Conservation (phyloP, 1,139 yeast genomes). For the Meyerozyma sp. region DNA sequence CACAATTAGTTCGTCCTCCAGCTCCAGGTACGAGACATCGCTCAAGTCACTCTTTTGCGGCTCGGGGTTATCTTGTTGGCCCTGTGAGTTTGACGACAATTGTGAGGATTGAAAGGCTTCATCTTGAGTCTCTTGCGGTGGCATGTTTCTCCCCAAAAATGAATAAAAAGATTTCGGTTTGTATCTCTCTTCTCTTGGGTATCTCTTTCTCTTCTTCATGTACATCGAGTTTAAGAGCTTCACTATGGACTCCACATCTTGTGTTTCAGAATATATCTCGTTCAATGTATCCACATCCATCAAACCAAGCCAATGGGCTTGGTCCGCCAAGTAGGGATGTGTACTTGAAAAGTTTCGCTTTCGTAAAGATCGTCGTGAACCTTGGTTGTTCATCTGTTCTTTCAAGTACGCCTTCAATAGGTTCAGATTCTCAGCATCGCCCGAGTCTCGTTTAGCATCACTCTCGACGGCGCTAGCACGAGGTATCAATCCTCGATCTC, state of each 20-base stretch:
- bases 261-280: constrained; percentile 31
- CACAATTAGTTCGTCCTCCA: constrained; percentile 13
- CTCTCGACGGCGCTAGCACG: background rate
- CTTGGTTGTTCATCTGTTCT: background rate
- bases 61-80: background rate
- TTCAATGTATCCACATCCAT: constrained; percentile 32
- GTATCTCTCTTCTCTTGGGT: constrained; percentile 38
- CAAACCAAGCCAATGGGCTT: constrained; percentile 41
- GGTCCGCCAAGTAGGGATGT: constrained; percentile 45
- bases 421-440: constrained; percentile 6
- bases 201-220: constrained; percentile 22
- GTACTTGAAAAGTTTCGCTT: constrained; percentile 43
- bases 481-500: background rate
- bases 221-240: constrained; percentile 33
- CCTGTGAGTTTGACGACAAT: background rate
- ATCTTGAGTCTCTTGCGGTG: constrained; percentile 8
- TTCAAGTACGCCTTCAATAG: constrained; percentile 4
- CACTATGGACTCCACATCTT: constrained; percentile 30
- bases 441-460: constrained; percentile 3
- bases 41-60: background rate
- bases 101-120: constrained; percentile 2
- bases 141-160: constrained; percentile 25
- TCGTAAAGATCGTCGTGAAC: constrained; percentile 30
- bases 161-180: constrained; percentile 35
- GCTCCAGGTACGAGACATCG: background rate